Evolutionary conservation across 768 basidiomycete species (phyloP).

Genomic region (Goffeauzyma gilvescens): DNA sequence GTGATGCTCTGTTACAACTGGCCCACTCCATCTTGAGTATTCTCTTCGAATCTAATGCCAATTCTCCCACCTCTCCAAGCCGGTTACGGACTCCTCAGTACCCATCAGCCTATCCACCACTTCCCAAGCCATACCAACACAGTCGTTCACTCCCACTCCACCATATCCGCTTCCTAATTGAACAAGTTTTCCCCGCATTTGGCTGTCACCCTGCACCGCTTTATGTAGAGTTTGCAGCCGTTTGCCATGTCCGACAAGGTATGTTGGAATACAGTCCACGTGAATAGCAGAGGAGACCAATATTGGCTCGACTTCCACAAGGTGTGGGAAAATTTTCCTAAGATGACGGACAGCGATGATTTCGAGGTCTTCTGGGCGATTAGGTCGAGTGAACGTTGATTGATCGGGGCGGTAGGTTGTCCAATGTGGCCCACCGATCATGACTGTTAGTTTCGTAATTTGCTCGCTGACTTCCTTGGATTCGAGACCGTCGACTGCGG

Average conservation of each 20-base stretch:
- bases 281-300: slow-evolving; percentile 34
- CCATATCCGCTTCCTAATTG: slow-evolving; percentile 68
- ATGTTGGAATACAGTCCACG: slow-evolving; percentile 57
- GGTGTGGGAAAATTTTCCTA: slow-evolving; percentile 18
- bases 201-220: slow-evolving; percentile 26
- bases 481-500: slow-evolving; percentile 48
- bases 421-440: slow-evolving; percentile 69
- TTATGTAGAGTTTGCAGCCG: slow-evolving; percentile 45
- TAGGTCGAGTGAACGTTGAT: neutral
- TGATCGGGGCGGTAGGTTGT: slow-evolving; percentile 21
- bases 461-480: slow-evolving; percentile 13
- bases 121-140: slow-evolving; percentile 44
- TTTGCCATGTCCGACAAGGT: slow-evolving; percentile 49
- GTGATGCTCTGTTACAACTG: too few relatives aligned
- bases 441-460: slow-evolving; percentile 65
- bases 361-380: slow-evolving; percentile 1
- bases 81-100: slow-evolving; percentile 14
- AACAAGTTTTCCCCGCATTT: slow-evolving; percentile 39
- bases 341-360: slow-evolving; percentile 14
- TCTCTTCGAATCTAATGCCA: slow-evolving; percentile 9
- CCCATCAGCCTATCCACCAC: neutral
- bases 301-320: slow-evolving; percentile 19
- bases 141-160: slow-evolving; percentile 74
- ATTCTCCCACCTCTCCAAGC: slow-evolving; percentile 22
- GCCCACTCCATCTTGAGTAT: too few relatives aligned